phyloP scores from a whole-genome alignment of 371 early-diverging fungal genomes.

The Parasitella parasitica region DNA sequence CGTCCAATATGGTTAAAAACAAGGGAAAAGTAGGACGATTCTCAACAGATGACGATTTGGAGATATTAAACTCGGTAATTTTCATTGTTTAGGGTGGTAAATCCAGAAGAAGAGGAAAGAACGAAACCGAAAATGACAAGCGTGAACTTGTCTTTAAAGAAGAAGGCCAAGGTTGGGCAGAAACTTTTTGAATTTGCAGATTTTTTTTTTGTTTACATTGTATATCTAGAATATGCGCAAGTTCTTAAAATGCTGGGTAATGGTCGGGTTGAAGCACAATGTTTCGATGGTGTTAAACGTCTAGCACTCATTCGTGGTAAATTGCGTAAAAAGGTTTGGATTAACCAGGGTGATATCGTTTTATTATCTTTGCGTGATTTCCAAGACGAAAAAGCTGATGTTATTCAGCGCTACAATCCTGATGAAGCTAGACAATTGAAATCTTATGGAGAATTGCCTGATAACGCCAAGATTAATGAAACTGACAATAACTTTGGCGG shows the following conservation, averaged over 20 bases:
- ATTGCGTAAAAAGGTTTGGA: conserved; percentile 98
- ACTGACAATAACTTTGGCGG: conserved; percentile 66
- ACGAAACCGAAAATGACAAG: conserved; percentile 93
- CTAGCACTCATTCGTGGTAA: conserved; percentile 97
- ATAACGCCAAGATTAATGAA: conserved; percentile 84
- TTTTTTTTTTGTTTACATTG: neutral
- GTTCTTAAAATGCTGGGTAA: conserved; percentile 97
- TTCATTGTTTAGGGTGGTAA: conserved; percentile 83
- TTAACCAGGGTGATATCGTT: conserved; percentile 95
- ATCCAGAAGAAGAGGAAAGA: conserved; percentile 96
- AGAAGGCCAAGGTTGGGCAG: conserved; percentile 82
- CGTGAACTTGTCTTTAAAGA: conserved; percentile 94
- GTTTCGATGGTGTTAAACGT: conserved; percentile 93
- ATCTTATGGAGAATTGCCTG: conserved; percentile 97
- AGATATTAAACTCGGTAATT: neutral
- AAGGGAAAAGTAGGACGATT: conserved; percentile 26
- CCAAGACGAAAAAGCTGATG: conserved; percentile 97
- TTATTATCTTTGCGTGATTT: conserved; percentile 95
- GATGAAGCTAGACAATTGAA: conserved; percentile 98
- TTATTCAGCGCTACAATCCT: conserved; percentile 96
- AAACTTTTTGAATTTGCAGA: neutral
- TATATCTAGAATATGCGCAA: conserved; percentile 86
- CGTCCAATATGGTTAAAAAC: conserved; percentile 27
- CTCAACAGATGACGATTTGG: too few relatives aligned
- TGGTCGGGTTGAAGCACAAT: conserved; percentile 93